Conservation (phyloP, 2,329 filamentous ascomycete species). For the Neonectria faginata region DNA sequence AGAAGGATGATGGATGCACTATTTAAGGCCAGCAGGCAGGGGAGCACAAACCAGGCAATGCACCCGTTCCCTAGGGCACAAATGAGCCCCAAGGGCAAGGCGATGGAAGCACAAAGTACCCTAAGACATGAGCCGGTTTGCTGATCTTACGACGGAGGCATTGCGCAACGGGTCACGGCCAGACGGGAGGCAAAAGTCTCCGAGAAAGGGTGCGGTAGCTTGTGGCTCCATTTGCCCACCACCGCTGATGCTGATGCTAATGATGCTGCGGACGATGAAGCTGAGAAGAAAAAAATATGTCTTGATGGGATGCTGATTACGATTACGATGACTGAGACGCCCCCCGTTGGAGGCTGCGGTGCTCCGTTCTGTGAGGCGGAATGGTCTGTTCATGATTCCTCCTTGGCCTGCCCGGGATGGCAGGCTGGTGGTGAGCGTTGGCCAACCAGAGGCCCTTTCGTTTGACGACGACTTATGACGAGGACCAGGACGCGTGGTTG, state of each 20-base stretch:
- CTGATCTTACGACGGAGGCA: conserved; percentile 41
- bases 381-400: conserved; percentile 9
- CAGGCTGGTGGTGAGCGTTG: conserved; percentile 20
- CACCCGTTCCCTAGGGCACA: background rate
- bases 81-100: background rate
- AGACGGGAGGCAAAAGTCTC: conserved; percentile 32
- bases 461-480: conserved; percentile 10
- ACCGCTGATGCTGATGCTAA: conserved; percentile 8
- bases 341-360: conserved; percentile 1
- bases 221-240: conserved; percentile 15
- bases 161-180: conserved; percentile 31
- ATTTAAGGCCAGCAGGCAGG: background rate
- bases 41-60: background rate
- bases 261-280: conserved; percentile 13
- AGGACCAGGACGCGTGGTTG: conserved; percentile 16
- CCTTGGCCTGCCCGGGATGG: conserved; percentile 5
- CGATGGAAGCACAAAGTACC: conserved; percentile 7
- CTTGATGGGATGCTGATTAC: conserved; percentile 7
- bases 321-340: conserved; percentile 10
- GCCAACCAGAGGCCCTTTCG: conserved; percentile 20
- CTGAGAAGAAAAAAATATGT: background rate
- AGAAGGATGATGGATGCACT: background rate
- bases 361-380: conserved; percentile 1
- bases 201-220: conserved; percentile 22
- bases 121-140: conserved; percentile 30